A percentile compares a stretch with the other conserved stretches of the same genome.
These are phyloP conservation scores for Ogataea methylovora DNA, from an alignment of 805 yeast species.

Conservation along the genomic window DNA sequence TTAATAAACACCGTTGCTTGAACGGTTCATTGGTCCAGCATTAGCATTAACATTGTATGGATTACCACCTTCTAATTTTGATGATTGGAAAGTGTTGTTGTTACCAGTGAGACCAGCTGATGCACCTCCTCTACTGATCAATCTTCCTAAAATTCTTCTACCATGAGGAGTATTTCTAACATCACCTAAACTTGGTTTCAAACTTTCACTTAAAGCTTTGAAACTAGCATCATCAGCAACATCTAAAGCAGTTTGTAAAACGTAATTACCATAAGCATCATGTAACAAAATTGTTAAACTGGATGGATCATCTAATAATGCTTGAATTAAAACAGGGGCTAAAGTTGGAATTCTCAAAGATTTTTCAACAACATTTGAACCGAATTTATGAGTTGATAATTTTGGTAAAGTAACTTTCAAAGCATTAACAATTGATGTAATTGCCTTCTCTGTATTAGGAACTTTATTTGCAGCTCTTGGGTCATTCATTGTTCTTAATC, in stretches of 20 bases:
- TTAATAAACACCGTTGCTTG: too few relatives aligned
- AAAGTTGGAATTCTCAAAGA: constrained; percentile 40
- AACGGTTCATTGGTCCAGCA: too few relatives aligned
- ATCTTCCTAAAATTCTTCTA: constrained; percentile 76
- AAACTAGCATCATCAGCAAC: constrained; percentile 47
- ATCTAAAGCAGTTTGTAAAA: constrained; percentile 50
- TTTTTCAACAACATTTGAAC: constrained; percentile 54
- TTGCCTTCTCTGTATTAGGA: constrained; percentile 23
- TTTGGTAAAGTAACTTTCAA: constrained; percentile 24
- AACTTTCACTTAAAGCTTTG: constrained; percentile 43
- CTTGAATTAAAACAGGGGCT: constrained; percentile 36
- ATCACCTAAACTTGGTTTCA: constrained; percentile 70
- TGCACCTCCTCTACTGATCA: constrained; percentile 26
- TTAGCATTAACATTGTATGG: too few relatives aligned
- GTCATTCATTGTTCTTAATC: constrained; percentile 22
- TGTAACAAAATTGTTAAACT: constrained; percentile 38
- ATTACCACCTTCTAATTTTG: too few relatives aligned
- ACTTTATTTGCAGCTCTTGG: constrained; percentile 13
- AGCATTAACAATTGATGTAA: constrained; percentile 19
- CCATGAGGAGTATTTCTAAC: constrained; percentile 93
- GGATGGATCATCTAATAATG: constrained; percentile 28
- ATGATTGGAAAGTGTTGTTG: constrained; percentile 4
- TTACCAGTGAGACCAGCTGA: constrained; percentile 1
- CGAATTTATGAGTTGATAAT: constrained; percentile 53
- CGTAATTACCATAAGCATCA: constrained; percentile 55